Evolutionary conservation across 495 filamentous ascomycete genomes (phyloP).

Genomic region (Neurospora sp.): DNA sequence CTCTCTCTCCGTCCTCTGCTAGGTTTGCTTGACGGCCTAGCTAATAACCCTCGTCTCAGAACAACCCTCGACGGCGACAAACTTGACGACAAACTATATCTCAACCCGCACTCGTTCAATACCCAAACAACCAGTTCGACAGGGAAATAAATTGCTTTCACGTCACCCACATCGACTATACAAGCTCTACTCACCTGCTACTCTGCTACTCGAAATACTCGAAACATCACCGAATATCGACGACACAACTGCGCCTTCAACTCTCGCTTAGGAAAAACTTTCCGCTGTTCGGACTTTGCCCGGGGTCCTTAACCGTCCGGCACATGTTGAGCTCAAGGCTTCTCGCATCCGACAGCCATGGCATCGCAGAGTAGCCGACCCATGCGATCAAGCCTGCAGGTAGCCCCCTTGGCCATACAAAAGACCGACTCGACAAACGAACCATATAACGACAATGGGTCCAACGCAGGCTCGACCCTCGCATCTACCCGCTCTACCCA

Average conservation of each 20-base stretch:
- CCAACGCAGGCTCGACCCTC: constrained; percentile 22
- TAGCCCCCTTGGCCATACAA: constrained; percentile 64
- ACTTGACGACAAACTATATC: background rate
- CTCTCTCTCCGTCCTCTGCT: background rate
- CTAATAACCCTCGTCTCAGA: background rate
- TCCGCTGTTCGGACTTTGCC: background rate
- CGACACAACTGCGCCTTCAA: background rate
- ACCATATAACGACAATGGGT: constrained; percentile 23
- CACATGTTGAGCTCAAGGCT: constrained; percentile 29
- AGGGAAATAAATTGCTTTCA: background rate
- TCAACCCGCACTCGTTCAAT: background rate
- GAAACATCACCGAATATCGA: background rate
- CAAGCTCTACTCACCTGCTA: background rate
- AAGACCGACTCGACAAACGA: constrained; percentile 32
- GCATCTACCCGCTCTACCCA: constrained; percentile 35
- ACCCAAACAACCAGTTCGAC: background rate
- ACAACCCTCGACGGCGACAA: background rate
- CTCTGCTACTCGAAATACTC: background rate
- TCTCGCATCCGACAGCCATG: constrained; percentile 23
- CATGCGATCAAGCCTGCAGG: constrained; percentile 50
- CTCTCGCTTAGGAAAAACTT: background rate
- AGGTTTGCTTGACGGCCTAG: background rate
- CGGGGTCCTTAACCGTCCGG: constrained; percentile 1
- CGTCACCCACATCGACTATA: background rate
- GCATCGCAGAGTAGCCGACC: constrained; percentile 42